Evolutionary conservation across 2,329 filamentous ascomycete species (phyloP), one percentile per base, ranked within the genome.

Genomic region (Trichoderma hamatum): DNA sequence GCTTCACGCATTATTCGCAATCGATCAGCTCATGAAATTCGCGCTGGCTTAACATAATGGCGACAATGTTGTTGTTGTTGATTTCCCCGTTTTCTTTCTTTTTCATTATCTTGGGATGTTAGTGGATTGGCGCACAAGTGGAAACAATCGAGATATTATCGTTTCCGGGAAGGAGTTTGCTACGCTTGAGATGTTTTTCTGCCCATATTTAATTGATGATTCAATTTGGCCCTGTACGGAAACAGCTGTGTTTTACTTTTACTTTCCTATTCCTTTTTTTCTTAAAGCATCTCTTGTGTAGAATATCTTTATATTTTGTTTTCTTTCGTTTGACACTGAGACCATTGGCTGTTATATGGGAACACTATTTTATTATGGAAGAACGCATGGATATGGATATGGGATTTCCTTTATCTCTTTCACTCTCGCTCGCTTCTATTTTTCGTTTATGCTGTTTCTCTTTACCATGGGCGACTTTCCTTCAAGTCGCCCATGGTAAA

Each of bases 1-100:
- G 70, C 70, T 7, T 68, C 70, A 34, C 73, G 79, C 30, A 67
- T 75, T 69, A 72, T 76, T 59, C 72, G 75, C 43, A 73, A 70
- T 26, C 70, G 71, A 28, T 72, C 73, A 14, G 10, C 46, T 49
- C 2, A 49, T 49, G 21, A 21, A 49, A 74, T 73, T 30, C 75
- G 73, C 62, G 71, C 74, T 28, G 71, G 78, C 49, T 74, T 77
- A 71, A 71, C 75, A 62, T 77, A 13, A 36, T 43, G 39, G 39
- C 39, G 21, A 36, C 36, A n/a, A 30, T 24, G 21, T 11, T 19
- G 14, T 46, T 24, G 21, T 11, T 19, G 14, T 21, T 60, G 26
- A 24, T 54, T 30, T 6, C 16, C 24, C 51, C 3, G 6, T 3
- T 7, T 43, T 54, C 5, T 26, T 52, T 28, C 21, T 49, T 54